Evolutionary conservation across 306 rosid genomes (phyloP).

Genomic region (cucumber (Cucumis sativus)): DNA sequence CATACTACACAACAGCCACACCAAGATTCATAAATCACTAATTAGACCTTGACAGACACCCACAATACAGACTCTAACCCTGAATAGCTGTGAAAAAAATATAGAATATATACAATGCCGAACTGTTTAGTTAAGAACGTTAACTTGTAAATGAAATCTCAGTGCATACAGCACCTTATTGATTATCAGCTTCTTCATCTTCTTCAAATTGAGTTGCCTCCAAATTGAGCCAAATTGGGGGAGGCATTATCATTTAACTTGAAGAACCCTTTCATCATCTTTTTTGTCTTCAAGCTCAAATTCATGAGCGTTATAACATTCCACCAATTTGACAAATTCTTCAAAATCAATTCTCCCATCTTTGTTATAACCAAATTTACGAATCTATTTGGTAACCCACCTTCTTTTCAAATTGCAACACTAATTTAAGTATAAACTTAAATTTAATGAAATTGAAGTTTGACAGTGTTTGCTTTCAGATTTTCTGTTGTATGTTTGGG

Average conservation of each 20-base stretch:
- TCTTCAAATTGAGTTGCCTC: background rate
- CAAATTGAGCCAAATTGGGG: constrained; percentile 1
- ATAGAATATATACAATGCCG: background rate
- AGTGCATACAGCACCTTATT: background rate
- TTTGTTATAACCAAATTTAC: constrained; percentile 17
- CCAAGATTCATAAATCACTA: background rate
- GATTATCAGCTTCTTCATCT: background rate
- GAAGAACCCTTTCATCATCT: constrained; percentile 10
- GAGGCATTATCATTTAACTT: constrained; percentile 13
- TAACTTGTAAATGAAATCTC: too few species aligned
- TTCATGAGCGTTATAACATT: constrained; percentile 12
- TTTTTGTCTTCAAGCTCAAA: constrained; percentile 25
- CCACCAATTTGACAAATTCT: constrained; percentile 14
- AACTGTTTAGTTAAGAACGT: background rate
- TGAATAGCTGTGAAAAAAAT: background rate
- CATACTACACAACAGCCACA: background rate
- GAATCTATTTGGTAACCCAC: constrained; percentile 4
- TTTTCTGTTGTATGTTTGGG: too few species aligned
- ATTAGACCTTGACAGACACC: too few species aligned
- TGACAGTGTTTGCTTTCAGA: too few species aligned
- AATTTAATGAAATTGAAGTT: too few species aligned
- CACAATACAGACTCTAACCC: too few species aligned
- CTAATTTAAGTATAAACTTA: too few species aligned
- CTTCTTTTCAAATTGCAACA: too few species aligned
- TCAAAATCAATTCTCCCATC: constrained; percentile 21